A percentile compares a stretch with the other conserved stretches of the same genome.
Conservation (phyloP, 257 asterid species). For the Agastache rugosa region DNA sequence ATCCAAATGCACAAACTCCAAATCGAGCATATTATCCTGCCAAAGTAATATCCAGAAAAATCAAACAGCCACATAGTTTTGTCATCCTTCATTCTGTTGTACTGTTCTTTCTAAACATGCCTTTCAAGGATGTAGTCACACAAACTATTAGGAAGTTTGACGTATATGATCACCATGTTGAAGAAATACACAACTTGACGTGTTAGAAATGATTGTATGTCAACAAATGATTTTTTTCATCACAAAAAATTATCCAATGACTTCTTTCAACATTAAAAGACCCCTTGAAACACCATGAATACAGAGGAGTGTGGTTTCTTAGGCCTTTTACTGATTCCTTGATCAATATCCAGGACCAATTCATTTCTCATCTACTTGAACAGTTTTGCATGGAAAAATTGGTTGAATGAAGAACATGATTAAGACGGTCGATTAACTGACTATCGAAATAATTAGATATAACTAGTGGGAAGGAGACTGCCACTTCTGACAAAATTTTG, state of each 20-base stretch:
- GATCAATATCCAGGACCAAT: background rate
- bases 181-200: background rate
- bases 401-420: background rate
- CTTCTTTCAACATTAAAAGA: background rate
- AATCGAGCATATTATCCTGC: background rate
- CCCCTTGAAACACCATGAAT: slow-evolving; percentile 1
- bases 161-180: background rate
- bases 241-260: background rate
- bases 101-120: slow-evolving; percentile 3
- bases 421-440: background rate
- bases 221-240: background rate
- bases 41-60: slow-evolving; percentile 3
- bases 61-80: background rate
- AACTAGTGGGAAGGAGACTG: background rate
- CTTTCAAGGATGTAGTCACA: slow-evolving; percentile 9
- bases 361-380: background rate
- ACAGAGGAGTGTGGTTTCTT: background rate
- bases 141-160: background rate
- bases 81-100: background rate
- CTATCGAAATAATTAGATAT: background rate
- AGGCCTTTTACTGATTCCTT: background rate
- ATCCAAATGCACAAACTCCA: background rate
- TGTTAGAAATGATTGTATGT: slow-evolving; percentile 16
- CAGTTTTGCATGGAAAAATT: background rate
- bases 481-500: background rate